phyloP scores from a whole-genome alignment of 192 early-diverging fungal species.

The Kickxella alabastrina region DNA sequence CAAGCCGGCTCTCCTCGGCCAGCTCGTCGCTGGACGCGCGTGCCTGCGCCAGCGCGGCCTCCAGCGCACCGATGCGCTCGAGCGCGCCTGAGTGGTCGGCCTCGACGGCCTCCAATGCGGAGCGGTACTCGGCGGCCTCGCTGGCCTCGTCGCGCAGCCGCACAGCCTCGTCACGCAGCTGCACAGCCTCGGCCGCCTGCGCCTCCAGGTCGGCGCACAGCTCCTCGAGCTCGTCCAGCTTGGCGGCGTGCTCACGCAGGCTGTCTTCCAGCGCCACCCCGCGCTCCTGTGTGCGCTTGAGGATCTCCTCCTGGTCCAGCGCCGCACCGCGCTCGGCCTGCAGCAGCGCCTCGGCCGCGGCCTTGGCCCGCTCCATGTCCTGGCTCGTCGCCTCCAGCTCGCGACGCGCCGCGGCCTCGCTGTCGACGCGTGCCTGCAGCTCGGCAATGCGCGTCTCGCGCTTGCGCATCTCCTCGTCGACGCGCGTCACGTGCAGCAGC shows the following conservation, averaged over 20 bases:
- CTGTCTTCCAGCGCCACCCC: slow-evolving; percentile 61
- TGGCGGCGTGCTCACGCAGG: slow-evolving; percentile 57
- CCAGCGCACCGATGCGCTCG: slow-evolving; percentile 20
- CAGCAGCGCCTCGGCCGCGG: slow-evolving; percentile 63
- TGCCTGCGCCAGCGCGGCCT: slow-evolving; percentile 19
- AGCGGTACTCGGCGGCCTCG: slow-evolving; percentile 50
- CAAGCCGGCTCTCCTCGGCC: slow-evolving; percentile 10
- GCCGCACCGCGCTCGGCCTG: slow-evolving; percentile 71
- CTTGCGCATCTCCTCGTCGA: slow-evolving; percentile 75
- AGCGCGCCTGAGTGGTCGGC: slow-evolving; percentile 21
- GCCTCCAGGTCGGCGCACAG: slow-evolving; percentile 57
- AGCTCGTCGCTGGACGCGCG: slow-evolving; percentile 23
- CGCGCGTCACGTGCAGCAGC: slow-evolving; percentile 73
- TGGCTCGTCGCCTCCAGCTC: slow-evolving; percentile 56
- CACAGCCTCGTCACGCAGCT: slow-evolving; percentile 57
- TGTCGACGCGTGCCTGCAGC: slow-evolving; percentile 62
- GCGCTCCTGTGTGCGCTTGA: slow-evolving; percentile 75
- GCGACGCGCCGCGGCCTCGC: slow-evolving; percentile 58
- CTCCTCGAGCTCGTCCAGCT: slow-evolving; percentile 66
- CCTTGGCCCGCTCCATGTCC: slow-evolving; percentile 67
- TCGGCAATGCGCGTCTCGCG: slow-evolving; percentile 69
- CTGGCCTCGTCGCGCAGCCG: slow-evolving; percentile 55
- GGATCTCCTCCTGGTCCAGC: slow-evolving; percentile 78
- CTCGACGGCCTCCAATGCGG: slow-evolving; percentile 24
- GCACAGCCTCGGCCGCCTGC: slow-evolving; percentile 58